These are phyloP conservation scores for Aeminium ludgeri DNA, from an alignment of 495 filamentous ascomycete genomes.

Conservation along the genomic window DNA sequence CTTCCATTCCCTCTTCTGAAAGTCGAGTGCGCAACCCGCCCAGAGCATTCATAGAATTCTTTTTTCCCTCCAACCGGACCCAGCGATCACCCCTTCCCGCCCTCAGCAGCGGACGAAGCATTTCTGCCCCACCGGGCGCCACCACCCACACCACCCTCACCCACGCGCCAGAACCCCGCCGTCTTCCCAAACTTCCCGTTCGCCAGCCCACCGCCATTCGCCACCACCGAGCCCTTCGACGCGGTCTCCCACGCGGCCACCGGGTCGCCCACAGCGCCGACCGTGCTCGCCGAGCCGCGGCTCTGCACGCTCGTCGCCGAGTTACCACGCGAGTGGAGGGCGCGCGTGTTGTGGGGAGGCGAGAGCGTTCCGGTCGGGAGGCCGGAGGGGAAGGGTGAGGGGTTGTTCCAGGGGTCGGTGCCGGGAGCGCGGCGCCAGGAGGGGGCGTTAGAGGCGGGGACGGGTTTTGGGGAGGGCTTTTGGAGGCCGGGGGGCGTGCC, in stretches of 20 bases:
- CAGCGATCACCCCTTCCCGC: too few species aligned
- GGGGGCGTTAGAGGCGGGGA: background rate
- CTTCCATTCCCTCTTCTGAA: too few species aligned
- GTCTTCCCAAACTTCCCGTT: background rate
- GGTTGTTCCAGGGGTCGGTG: slow-evolving; percentile 8
- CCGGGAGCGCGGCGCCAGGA: slow-evolving; percentile 3
- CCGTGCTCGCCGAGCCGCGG: slow-evolving; percentile 4
- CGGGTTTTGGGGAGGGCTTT: background rate
- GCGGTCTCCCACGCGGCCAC: slow-evolving; percentile 3
- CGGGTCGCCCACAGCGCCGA: slow-evolving; percentile 1
- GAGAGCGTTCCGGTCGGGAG: slow-evolving; percentile 11
- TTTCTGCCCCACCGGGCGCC: too few species aligned
- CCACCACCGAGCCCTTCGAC: background rate
- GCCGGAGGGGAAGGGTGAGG: slow-evolving; percentile 8
- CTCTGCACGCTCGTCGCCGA: slow-evolving; percentile 13
- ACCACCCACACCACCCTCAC: too few species aligned
- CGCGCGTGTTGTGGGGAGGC: background rate
- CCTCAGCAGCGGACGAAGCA: too few species aligned
- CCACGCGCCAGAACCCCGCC: too few species aligned
- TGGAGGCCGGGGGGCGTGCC: slow-evolving; percentile 1
- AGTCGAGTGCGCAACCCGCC: too few species aligned
- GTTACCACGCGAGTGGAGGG: slow-evolving; percentile 11
- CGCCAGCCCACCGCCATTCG: background rate
- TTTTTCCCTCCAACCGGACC: too few species aligned
- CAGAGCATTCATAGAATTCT: too few species aligned